Conservation (phyloP, 2,329 filamentous ascomycete species). For the Myriosclerotinia duriaeana region DNA sequence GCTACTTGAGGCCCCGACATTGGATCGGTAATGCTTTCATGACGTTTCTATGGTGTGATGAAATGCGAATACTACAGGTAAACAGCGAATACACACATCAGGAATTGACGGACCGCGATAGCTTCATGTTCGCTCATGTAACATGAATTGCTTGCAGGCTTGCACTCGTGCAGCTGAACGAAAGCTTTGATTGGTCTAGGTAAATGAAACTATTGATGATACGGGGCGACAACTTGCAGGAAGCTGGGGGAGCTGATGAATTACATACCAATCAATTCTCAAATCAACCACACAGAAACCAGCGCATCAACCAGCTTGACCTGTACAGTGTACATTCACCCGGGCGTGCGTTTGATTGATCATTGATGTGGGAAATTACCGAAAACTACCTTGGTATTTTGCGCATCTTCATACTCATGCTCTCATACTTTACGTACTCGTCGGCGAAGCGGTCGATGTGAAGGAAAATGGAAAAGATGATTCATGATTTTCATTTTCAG, state of each 20-base stretch:
- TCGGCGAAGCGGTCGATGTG: not conserved
- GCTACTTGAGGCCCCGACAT: not conserved
- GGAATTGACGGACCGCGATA: not conserved
- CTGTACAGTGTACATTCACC: not conserved
- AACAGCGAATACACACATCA: not conserved
- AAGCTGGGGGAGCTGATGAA: constrained; percentile 18
- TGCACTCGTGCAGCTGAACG: constrained; percentile 6
- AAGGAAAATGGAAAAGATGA: not conserved
- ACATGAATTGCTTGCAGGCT: constrained; percentile 22
- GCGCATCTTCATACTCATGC: constrained; percentile 9
- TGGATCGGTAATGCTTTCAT: constrained; percentile 12
- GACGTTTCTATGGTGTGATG: constrained; percentile 20
- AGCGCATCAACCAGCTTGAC: constrained; percentile 18
- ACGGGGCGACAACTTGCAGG: constrained; percentile 18
- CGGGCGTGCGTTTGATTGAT: constrained; percentile 4
- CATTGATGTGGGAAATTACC: not conserved
- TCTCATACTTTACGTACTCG: not conserved
- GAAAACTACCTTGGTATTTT: not conserved
- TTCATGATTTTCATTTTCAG: constrained; percentile 12
- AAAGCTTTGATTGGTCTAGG: constrained; percentile 5
- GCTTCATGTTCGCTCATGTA: constrained; percentile 13
- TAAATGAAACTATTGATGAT: constrained; percentile 23
- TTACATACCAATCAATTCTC: constrained; percentile 20
- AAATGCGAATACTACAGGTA: not conserved
- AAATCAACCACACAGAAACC: constrained; percentile 21